Evolutionary conservation across 495 filamentous ascomycete genomes (phyloP), one percentile per base, ranked within the genome.

Genomic region (Xylaria venustula): DNA sequence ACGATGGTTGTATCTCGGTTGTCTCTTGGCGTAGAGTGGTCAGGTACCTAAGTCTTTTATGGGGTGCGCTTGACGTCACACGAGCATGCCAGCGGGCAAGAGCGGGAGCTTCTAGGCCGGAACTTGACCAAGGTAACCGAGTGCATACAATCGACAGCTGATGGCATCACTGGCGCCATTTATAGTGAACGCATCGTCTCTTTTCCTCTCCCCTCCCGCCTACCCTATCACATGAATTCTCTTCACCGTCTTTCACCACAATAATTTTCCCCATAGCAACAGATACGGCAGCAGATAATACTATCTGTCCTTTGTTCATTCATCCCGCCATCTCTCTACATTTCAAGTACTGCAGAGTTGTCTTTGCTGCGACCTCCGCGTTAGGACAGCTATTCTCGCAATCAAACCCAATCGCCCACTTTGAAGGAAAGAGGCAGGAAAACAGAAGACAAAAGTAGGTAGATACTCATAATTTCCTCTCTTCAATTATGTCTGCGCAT

Each of bases 21-120:
- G n/a, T n/a, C n/a, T n/a, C n/a, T 19, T 8, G 15, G 40, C 15
- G 40, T 42, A 3, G 40, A 34, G 40, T 14, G 14, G 37, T 15
- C 14, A 15, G 37, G 30, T 34, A 34, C 30, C 30, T 34, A 34
- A n/a, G n/a, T n/a, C 30, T 34, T 11, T 34, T 34, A 34, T 20
- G n/a, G 20, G 19, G 42, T 2, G 37, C 41, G 17, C 6, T n/a
- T 55, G 53, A 55, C 53, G 53, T 55, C 53, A 55, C 40, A 19
- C 17, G 22, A 34, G 34, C 22, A 41, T 28, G 20, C 17, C 3
- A 0, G 19, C n/a, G 14, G 23, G 3, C 1, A 14, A 26, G 30
- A 19, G 37, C n/a, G 50, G 34, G 40, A 60, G 53, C 47, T 55
- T 64, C 40, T 57, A 23, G 23, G 23, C 53, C 53, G 40, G 22